Conservation (phyloP, 2,329 filamentous ascomycete species). For the Teratosphaeria epicoccoides region DNA sequence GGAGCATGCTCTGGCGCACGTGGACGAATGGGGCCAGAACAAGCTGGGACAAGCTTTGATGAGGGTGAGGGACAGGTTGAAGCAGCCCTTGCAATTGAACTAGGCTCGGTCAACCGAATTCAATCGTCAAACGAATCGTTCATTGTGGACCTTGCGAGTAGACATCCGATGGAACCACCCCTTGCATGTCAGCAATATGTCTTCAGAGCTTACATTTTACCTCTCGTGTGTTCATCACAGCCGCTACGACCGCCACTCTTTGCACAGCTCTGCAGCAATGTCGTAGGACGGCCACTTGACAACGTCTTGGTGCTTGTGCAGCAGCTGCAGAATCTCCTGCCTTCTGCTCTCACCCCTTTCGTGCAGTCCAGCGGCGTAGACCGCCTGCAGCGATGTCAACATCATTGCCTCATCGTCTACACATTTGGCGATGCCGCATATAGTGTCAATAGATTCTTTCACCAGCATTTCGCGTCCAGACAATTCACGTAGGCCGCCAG, state of each 20-base stretch:
- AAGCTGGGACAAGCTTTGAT: constrained; percentile 25
- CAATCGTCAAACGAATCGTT: too few species aligned
- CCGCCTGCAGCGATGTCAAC: constrained; percentile 31
- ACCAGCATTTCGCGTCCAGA: constrained; percentile 30
- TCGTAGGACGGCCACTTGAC: constrained; percentile 27
- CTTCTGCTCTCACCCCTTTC: constrained; percentile 24
- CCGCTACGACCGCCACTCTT: not conserved
- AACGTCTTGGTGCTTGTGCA: constrained; percentile 25
- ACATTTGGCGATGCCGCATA: constrained; percentile 39
- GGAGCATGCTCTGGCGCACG: constrained; percentile 20
- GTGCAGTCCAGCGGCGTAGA: constrained; percentile 30
- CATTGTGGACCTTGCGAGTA: too few species aligned
- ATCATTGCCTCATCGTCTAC: constrained; percentile 28
- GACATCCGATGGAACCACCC: too few species aligned
- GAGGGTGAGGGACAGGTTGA: constrained; percentile 21
- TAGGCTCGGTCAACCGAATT: too few species aligned
- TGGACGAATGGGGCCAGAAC: constrained; percentile 26
- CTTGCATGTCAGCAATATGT: too few species aligned
- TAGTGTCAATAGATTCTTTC: constrained; percentile 34
- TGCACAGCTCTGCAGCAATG: constrained; percentile 2
- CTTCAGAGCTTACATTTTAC: too few species aligned
- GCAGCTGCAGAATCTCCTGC: constrained; percentile 24
- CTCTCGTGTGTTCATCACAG: too few species aligned
- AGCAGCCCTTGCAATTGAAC: constrained; percentile 1
- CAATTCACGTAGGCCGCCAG: constrained; percentile 28